A percentile compares a stretch with the other conserved stretches of the same genome.
Evolutionary conservation across 495 filamentous ascomycete species (phyloP).

Genomic region (Physcia stellaris): DNA sequence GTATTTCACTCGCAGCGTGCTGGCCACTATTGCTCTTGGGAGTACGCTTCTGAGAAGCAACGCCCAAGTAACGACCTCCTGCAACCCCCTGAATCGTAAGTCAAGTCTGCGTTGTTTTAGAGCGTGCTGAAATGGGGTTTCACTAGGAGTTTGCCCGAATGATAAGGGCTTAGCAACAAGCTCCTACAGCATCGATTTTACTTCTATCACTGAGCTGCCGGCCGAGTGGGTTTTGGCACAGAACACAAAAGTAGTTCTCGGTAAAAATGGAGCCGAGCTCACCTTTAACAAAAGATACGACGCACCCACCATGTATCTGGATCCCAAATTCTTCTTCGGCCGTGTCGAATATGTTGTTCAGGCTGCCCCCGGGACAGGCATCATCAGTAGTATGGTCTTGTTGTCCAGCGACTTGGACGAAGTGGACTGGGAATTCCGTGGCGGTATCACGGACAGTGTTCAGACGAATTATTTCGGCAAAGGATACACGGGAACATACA

Average conservation of each 20-base stretch:
- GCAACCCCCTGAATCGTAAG: slow-evolving; percentile 27
- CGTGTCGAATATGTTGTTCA: slow-evolving; percentile 57
- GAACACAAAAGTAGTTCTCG: slow-evolving; percentile 33
- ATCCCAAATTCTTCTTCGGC: slow-evolving; percentile 71
- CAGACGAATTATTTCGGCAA: slow-evolving; percentile 96
- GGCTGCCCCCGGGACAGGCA: slow-evolving; percentile 56
- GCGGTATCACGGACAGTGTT: slow-evolving; percentile 48
- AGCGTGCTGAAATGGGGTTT: neutral
- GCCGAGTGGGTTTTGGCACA: slow-evolving; percentile 44
- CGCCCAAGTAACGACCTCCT: slow-evolving; percentile 9
- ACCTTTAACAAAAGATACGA: slow-evolving; percentile 57
- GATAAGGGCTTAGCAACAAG: slow-evolving; percentile 48
- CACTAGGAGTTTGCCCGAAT: slow-evolving; percentile 38
- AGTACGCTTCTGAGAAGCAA: neutral
- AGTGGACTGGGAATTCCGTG: slow-evolving; percentile 78
- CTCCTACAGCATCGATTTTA: slow-evolving; percentile 51
- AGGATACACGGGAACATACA: slow-evolving; percentile 63
- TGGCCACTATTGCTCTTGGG: neutral
- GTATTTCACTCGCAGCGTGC: neutral
- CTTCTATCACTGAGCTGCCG: slow-evolving; percentile 34
- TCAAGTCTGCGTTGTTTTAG: slow-evolving; percentile 7
- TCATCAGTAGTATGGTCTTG: slow-evolving; percentile 70
- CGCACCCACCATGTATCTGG: slow-evolving; percentile 57
- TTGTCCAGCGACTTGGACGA: slow-evolving; percentile 91
- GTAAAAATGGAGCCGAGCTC: slow-evolving; percentile 49